Base-by-base conservation (phyloP, 176 grass and related monocot species). In the Triticum urartu region DNA sequence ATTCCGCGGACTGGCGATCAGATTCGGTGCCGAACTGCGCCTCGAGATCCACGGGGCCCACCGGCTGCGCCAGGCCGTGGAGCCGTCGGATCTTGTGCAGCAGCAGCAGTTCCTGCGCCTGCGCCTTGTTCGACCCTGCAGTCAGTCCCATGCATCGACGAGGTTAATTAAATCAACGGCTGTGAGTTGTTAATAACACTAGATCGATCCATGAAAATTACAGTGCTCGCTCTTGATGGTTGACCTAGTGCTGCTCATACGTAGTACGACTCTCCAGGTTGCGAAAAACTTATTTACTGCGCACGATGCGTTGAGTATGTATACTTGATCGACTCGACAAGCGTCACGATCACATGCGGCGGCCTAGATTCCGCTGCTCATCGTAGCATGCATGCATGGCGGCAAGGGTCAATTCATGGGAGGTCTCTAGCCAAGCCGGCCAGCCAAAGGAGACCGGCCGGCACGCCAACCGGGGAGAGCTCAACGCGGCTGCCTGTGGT, bases 21-120 rank as follows among this genome's bases (percentile, higher is more conserved):
- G 85, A 73, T 0, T 81, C 68, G 32, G 9, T 21, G 7, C 56
- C 47, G 83, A 94, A 91, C 0, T 84, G 84, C 3, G 83, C 63
- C 10, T 94, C 86, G 28, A 96, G 93, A 61, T 94, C 84, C 11
- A 83, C 72, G 34, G 79, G 80, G 28, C 83, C 86, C 66, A 79
- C 60, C 13, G 81, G 71, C 6, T 85, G 52, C 21, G 81, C 61
- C 7, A 84, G 79, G 54, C 84, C 84, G 22, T 87, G 92, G 72
- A 94, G 88, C 87, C 85, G 92, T 70, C 88, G 72, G 86, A 89
- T 87, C 72, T 79, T 87, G 72, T 87, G 90, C 72, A 80, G 24
- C 81, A 71, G 18, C 69, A 25, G 68, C 68, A 43, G 42, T 3
- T 71, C 35, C 9, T 63, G 86, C 48, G 48, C 48, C 48, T 17